Conservation (phyloP, 345 rosid species). For the Sapria himalayana region DNA sequence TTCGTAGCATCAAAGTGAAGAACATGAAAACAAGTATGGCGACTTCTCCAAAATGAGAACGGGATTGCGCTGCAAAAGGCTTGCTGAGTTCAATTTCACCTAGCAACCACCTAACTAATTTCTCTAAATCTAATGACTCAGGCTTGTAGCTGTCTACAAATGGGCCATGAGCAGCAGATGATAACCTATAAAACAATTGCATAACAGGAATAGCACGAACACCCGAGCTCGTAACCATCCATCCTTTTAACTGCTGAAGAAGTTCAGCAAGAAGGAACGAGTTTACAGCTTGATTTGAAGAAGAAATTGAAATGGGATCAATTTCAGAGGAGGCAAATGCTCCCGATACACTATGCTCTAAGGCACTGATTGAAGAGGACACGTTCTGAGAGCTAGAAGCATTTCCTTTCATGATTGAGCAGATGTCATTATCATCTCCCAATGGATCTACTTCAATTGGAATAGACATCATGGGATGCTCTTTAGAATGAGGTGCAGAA, state of each 20-base stretch:
- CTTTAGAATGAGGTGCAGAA: conserved; percentile 83
- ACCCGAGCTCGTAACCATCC: conserved; percentile 84
- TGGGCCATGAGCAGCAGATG: conserved; percentile 93
- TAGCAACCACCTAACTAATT: conserved; percentile 71
- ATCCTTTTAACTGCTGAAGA: conserved; percentile 77
- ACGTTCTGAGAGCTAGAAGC: conserved; percentile 33
- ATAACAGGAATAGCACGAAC: conserved; percentile 73
- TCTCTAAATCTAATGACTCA: conserved; percentile 64
- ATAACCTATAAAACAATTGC: conserved; percentile 90
- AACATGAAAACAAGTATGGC: conserved; percentile 90
- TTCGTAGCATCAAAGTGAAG: conserved; percentile 96
- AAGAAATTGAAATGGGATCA: conserved; percentile 76
- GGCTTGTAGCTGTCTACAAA: conserved; percentile 81
- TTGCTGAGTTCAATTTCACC: conserved; percentile 54
- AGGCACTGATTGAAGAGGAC: conserved; percentile 78
- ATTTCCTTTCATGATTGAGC: conserved; percentile 23
- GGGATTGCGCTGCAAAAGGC: conserved; percentile 44
- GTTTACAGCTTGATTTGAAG: conserved; percentile 80
- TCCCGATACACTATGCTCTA: conserved; percentile 74
- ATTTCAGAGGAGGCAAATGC: conserved; percentile 52
- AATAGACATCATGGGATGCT: conserved; percentile 89
- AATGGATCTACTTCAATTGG: conserved; percentile 84
- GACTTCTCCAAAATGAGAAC: conserved; percentile 75
- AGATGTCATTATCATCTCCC: conserved; percentile 56
- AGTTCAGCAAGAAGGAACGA: conserved; percentile 82